Evolutionary conservation across 176 grass and related monocot species (phyloP), one percentile per base, ranked within the genome.

Genomic region (Aegilops speltoides): DNA sequence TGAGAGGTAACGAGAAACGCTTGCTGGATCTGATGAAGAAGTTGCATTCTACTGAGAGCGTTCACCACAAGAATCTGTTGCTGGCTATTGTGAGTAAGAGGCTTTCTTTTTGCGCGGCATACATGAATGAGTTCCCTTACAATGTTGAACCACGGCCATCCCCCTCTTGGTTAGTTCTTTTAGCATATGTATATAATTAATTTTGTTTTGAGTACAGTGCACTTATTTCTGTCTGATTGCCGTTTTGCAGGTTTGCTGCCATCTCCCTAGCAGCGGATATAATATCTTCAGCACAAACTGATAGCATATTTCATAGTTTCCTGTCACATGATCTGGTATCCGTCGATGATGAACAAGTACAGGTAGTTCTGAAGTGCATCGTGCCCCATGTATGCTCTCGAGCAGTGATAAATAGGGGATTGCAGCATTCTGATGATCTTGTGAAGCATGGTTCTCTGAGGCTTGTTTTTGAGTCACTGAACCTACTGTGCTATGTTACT

Each of bases 1-100:
- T 98, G 81, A 94, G 87, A 84, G 96, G 96, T 71, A 95, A 98
- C 43, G 86, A 93, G 88, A 98, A 94, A 80, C 90, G 93, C 24
- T 85, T 95, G 36, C 85, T 98, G 84, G 91, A 92, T 70, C 85
- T 98, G 40, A 94, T 94, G 93, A 98, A 92, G 90, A 98, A 98
- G 57, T 83, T 98, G 79, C 94, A 92, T 78, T 88, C 93, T 28
- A 92, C 87, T 43, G 89, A 98, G 74, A 74, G 86, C 67, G 36
- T 43, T 76, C 86, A 93, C 83, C 96, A 95, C 80, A 94, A 84
- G 76, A 84, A 87, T 59, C 86, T 98, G 75, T 73, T 98, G 78
- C 89, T 98, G 59, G 86, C 83, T 69, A 94, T 92, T 90, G 91
- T 74, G 41, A 85, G 85, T 69, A 95, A 89, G 81, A 89, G 84